Conservation (phyloP, 164 flowering plant species). For the Echeveria elegans region DNA sequence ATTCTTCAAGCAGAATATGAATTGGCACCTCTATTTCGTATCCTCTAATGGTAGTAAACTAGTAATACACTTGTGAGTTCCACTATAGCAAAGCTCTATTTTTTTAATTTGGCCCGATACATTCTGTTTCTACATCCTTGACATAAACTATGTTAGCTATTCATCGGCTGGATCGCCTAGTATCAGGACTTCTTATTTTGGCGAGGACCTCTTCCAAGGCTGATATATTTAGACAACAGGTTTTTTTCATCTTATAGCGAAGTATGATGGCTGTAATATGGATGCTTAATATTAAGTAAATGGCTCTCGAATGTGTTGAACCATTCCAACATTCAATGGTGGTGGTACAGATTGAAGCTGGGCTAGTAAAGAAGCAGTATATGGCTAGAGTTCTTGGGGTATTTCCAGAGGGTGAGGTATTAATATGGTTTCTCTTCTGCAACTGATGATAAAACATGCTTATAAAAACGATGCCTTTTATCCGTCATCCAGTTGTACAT, state of each 20-base stretch:
- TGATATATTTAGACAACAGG: slow-evolving; percentile 83
- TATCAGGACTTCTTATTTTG: slow-evolving; percentile 87
- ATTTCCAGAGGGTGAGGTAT: slow-evolving; percentile 88
- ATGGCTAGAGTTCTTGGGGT: slow-evolving; percentile 79
- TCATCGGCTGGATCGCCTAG: slow-evolving; percentile 91
- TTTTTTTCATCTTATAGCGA: too few species aligned
- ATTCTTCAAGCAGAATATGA: slow-evolving; percentile 88
- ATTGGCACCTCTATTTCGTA: slow-evolving; percentile 89
- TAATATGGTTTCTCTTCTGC: not conserved
- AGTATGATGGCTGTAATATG: too few species aligned
- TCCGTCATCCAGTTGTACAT: not conserved
- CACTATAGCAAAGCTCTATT: not conserved
- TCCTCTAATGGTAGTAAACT: slow-evolving; percentile 24
- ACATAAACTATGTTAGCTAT: slow-evolving; percentile 44
- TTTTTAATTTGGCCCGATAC: not conserved
- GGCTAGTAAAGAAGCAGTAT: slow-evolving; percentile 70
- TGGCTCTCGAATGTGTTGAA: not conserved
- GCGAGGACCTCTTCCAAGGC: slow-evolving; percentile 86
- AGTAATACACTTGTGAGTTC: not conserved
- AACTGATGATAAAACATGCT: not conserved
- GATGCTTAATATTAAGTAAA: not conserved
- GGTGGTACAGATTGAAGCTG: slow-evolving; percentile 65
- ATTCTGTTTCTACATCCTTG: slow-evolving; percentile 19
- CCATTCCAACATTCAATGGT: slow-evolving; percentile 1
- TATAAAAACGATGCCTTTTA: not conserved